Evolutionary conservation across 2,329 filamentous ascomycete species (phyloP).

Genomic region (Aureobasidium sp.): DNA sequence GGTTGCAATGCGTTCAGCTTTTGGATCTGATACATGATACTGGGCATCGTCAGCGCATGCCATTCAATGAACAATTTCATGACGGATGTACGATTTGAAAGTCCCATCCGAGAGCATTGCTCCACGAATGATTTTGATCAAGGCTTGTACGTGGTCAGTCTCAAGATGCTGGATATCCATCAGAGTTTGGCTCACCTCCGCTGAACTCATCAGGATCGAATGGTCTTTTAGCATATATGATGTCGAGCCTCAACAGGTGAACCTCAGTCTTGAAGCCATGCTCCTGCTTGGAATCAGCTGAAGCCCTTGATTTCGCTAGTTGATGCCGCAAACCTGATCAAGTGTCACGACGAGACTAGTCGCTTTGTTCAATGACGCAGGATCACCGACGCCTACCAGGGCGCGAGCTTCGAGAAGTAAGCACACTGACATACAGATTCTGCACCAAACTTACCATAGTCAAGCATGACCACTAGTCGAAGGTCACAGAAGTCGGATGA

Average conservation of each 20-base stretch:
- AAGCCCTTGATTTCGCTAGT: too few species aligned
- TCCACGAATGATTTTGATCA: not conserved
- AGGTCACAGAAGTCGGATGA: conserved; percentile 58
- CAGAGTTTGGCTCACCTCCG: conserved; percentile 30
- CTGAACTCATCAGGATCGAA: conserved; percentile 36
- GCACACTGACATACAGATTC: conserved; percentile 23
- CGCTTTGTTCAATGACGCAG: conserved; percentile 46
- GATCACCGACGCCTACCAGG: conserved; percentile 32
- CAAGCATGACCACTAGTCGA: conserved; percentile 58
- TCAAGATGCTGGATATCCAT: not conserved
- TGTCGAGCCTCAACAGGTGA: conserved; percentile 60
- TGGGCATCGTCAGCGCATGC: conserved; percentile 17
- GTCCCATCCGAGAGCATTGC: conserved; percentile 52
- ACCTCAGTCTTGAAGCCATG: conserved; percentile 52
- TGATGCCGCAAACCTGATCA: not conserved
- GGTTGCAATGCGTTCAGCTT: conserved; percentile 44
- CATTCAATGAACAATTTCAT: too few species aligned
- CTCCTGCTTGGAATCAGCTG: not conserved
- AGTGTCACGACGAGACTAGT: conserved; percentile 28
- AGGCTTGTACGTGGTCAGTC: not conserved
- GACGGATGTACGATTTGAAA: conserved; percentile 41
- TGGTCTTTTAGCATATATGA: conserved; percentile 45
- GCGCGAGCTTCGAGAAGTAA: conserved; percentile 17
- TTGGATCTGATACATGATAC: conserved; percentile 60
- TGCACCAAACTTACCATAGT: conserved; percentile 28